A percentile compares a stretch with the other conserved stretches of the same genome.
phyloP scores from a whole-genome alignment of 2,329 filamentous ascomycete genomes.

The Venturia asperata region DNA sequence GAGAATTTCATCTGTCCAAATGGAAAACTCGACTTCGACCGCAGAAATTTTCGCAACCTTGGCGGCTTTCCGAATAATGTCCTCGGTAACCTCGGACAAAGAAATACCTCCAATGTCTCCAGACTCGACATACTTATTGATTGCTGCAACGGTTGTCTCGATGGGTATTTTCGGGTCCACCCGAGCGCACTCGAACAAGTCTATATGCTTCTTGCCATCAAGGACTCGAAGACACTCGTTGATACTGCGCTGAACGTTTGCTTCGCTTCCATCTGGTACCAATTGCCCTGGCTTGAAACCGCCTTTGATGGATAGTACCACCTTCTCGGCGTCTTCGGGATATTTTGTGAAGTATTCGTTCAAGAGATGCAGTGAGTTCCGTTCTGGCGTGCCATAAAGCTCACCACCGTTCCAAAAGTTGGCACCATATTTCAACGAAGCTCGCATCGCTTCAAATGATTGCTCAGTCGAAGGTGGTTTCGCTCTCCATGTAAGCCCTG shows the following conservation, averaged over 20 bases:
- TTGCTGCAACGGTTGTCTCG: slow-evolving; percentile 39
- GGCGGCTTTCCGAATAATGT: slow-evolving; percentile 42
- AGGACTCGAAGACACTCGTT: slow-evolving; percentile 41
- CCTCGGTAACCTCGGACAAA: slow-evolving; percentile 40
- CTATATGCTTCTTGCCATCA: slow-evolving; percentile 42
- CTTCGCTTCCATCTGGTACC: slow-evolving; percentile 35
- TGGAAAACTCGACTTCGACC: slow-evolving; percentile 55
- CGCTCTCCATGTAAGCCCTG: slow-evolving; percentile 41
- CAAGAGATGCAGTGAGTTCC: slow-evolving; percentile 43
- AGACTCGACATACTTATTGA: slow-evolving; percentile 35
- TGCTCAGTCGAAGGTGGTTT: slow-evolving; percentile 33
- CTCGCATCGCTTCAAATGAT: slow-evolving; percentile 40
- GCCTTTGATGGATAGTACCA: slow-evolving; percentile 48
- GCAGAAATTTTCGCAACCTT: slow-evolving; percentile 50
- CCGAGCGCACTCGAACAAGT: slow-evolving; percentile 43
- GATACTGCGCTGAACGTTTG: slow-evolving; percentile 38
- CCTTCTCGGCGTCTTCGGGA: slow-evolving; percentile 43
- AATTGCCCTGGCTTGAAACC: slow-evolving; percentile 32
- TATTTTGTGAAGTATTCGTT: slow-evolving; percentile 46
- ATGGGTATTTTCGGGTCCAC: slow-evolving; percentile 39
- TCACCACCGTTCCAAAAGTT: slow-evolving; percentile 47
- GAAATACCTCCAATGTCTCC: slow-evolving; percentile 42
- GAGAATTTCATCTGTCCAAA: slow-evolving; percentile 51
- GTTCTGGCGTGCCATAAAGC: slow-evolving; percentile 40
- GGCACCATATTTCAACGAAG: slow-evolving; percentile 36